These are phyloP conservation scores for Macrotyloma uniflorum DNA, from an alignment of 306 rosid species.

Conservation along the genomic window DNA sequence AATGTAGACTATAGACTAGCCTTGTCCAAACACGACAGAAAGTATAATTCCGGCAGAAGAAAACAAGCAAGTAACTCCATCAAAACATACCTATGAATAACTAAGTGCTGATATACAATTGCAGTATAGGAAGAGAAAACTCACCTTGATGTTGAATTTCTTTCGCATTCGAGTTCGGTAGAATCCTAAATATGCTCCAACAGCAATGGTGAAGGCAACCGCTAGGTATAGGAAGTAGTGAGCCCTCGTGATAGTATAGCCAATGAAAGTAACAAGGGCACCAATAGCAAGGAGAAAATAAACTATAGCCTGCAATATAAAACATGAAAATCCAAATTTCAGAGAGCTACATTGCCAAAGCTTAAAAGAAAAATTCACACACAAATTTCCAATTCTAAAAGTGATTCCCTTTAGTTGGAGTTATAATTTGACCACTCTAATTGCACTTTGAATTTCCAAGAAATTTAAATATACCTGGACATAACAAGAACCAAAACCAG, in stretches of 20 bases:
- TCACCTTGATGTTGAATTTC: slow-evolving; percentile 94
- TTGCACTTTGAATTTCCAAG: background rate
- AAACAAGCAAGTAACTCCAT: slow-evolving; percentile 5
- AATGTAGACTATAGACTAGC: background rate
- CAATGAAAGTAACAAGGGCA: slow-evolving; percentile 65
- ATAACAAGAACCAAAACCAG: slow-evolving; percentile 82
- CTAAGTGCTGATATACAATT: slow-evolving; percentile 12
- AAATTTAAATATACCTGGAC: slow-evolving; percentile 62
- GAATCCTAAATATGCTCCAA: slow-evolving; percentile 79
- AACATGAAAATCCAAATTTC: slow-evolving; percentile 23
- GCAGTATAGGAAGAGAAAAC: slow-evolving; percentile 2
- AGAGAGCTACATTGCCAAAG: slow-evolving; percentile 10
- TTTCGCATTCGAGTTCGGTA: slow-evolving; percentile 80
- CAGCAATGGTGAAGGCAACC: slow-evolving; percentile 58
- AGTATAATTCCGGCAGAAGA: background rate
- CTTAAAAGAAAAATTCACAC: background rate
- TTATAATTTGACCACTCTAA: background rate
- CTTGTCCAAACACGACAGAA: slow-evolving; percentile 1
- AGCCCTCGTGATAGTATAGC: slow-evolving; percentile 62
- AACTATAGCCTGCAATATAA: slow-evolving; percentile 66
- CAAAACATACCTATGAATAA: slow-evolving; percentile 9
- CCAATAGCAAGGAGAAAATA: slow-evolving; percentile 56
- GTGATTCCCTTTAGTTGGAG: background rate
- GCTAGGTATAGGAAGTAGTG: slow-evolving; percentile 74
- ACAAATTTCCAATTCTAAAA: slow-evolving; percentile 7